Conservation (phyloP, 129 eudicot genomes). For the sunflower (Helianthus annuus) region HanXRQr2.0-SUNRISE NC_035444.2:122526809-122527308, state of each 20-base stretch:
- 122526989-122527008: constrained; percentile 92
- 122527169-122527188: constrained; percentile 79
- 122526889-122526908: constrained; percentile 75
- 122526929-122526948: constrained; percentile 74
- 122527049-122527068: neutral
- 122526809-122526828: constrained; percentile 61
- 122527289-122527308: constrained; percentile 29
- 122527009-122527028: constrained; percentile 63
- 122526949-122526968: constrained; percentile 70
- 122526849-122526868: constrained; percentile 86
- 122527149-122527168: constrained; percentile 97
- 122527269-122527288: constrained; percentile 20
- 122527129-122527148: constrained; percentile 70
- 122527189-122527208: constrained; percentile 80
- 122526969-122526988: constrained; percentile 54
- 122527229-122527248: constrained; percentile 34
- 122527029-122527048: neutral
- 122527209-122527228: constrained; percentile 76
- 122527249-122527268: constrained; percentile 28
- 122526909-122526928: constrained; percentile 81
- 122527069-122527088: neutral
- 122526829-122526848: constrained; percentile 97
- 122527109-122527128: constrained; percentile 34
- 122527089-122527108: constrained; percentile 44
- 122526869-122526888: constrained; percentile 74